A percentile compares a stretch with the other conserved stretches of the same genome.
Conservation (phyloP, 495 filamentous ascomycete species). For the Chaetomium fimeti region DNA sequence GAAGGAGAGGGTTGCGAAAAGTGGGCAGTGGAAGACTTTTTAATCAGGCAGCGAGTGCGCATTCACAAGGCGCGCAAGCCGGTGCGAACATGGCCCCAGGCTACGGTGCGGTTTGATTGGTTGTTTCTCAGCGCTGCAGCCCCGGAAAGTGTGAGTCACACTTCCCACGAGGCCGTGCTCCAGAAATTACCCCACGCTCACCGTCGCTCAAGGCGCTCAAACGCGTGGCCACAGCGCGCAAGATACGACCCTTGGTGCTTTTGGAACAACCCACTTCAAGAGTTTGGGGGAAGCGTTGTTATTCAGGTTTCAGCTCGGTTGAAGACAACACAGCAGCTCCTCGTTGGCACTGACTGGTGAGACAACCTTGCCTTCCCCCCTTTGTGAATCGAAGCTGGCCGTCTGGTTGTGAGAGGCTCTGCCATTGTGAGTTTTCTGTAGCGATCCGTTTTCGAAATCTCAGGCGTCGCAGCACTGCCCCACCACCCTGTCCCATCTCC, state of each 20-base stretch:
- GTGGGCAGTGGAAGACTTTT: slow-evolving; percentile 32
- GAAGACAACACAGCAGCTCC: background rate
- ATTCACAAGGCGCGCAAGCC: slow-evolving; percentile 9
- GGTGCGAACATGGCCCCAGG: slow-evolving; percentile 8
- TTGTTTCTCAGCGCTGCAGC: slow-evolving; percentile 20
- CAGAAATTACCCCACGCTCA: slow-evolving; percentile 18
- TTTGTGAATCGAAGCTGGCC: background rate
- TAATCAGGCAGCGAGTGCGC: slow-evolving; percentile 40
- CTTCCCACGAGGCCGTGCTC: background rate
- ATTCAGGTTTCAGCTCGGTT: background rate
- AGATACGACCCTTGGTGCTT: background rate
- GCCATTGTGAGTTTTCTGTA: slow-evolving; percentile 3
- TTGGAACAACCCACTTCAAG: background rate
- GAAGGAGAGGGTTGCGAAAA: slow-evolving; percentile 26
- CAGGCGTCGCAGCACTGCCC: slow-evolving; percentile 16
- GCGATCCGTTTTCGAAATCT: background rate
- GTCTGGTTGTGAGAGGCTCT: background rate
- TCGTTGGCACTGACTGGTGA: background rate
- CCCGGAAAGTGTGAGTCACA: slow-evolving; percentile 38
- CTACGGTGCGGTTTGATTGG: slow-evolving; percentile 22
- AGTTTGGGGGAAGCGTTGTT: background rate
- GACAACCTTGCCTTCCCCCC: background rate
- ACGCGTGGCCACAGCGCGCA: background rate
- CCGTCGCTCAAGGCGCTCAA: background rate
- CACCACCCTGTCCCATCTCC: slow-evolving; percentile 8